Evolutionary conservation across 208 protist genomes (phyloP).

Genomic region (Trypanosoma avium): DNA sequence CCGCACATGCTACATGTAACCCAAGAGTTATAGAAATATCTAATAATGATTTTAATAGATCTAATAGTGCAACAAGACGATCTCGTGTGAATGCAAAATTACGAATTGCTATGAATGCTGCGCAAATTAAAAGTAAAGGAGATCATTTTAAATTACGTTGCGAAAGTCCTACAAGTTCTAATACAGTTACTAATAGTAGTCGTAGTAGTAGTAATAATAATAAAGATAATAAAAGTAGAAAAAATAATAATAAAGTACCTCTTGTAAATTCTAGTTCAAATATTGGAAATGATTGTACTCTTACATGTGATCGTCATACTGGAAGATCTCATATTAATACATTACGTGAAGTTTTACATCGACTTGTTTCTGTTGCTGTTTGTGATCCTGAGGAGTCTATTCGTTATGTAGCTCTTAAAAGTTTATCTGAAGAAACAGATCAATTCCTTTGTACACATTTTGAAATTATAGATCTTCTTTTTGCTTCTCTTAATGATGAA

Average conservation of each 20-base stretch:
- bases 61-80: no score
- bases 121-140: no score
- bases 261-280: not conserved
- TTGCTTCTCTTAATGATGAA: slow-evolving; percentile 64
- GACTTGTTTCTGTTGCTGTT: slow-evolving; percentile 63
- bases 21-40: not conserved
- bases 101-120: no score
- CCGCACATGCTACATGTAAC: not conserved
- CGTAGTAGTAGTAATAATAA: not conserved
- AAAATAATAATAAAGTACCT: not conserved
- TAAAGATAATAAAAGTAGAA: not conserved
- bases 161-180: no score
- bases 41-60: no score
- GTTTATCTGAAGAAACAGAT: slow-evolving; percentile 47
- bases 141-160: no score
- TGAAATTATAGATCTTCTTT: slow-evolving; percentile 58
- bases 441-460: slow-evolving; percentile 73
- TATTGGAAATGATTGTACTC: not conserved
- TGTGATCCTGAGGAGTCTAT: slow-evolving; percentile 70
- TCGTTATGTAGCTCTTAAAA: slow-evolving; percentile 54
- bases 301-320: slow-evolving; percentile 34
- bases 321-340: slow-evolving; percentile 68
- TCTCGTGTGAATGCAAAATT: not conserved
- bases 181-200: no score
- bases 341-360: slow-evolving; percentile 61